Evolutionary conservation across 2,329 filamentous ascomycete species (phyloP), one percentile per base, ranked within the genome.

Genomic region (Diaporthe ampelina): DNA sequence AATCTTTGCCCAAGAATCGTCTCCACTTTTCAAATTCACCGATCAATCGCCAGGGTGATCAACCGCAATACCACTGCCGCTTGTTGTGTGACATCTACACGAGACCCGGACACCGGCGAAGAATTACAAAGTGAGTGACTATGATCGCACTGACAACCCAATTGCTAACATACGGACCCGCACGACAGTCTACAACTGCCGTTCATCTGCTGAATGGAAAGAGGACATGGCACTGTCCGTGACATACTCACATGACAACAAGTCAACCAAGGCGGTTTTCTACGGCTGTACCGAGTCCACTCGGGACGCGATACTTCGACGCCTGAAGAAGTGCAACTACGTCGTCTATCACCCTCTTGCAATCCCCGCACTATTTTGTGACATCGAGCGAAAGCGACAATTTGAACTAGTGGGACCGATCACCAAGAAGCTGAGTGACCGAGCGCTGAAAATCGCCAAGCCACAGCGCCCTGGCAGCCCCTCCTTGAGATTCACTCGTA

Each of bases 341-440:
- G 29, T 37, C 4, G 45, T 59, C 2, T 19, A 72, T 29, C 69
- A 71, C 9, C 69, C 57, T 1, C 69, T 72, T 5, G 29, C 48
- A 11, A 26, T 72, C 13, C 57, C 69, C 7, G 9, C 57, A 6
- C 68, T 77, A 1, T 48, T 77, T 26, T 70, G 57, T 26, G 76
- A 77, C n/a, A 40, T 72, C 7, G 76, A 77, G 40, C 61, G 50
- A 3, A 24, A 61, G 0, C 50, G 76, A 7, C 76, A 76, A 2
- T 43, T 73, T 3, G 21, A 58, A 0, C 58, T 74, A 11, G 72
- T 77, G 4, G 15, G 71, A 1, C 40, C 48, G 0, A 50, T 52
- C 10, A 21, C 63, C 1, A 37, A 11, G 17, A 52, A 59, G 3
- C 17, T 74, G 3, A 43, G 70, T 1, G 7, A 61, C 21, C 54